Conservation (phyloP, 1,139 yeast species). For the Diutina sp. region DNA sequence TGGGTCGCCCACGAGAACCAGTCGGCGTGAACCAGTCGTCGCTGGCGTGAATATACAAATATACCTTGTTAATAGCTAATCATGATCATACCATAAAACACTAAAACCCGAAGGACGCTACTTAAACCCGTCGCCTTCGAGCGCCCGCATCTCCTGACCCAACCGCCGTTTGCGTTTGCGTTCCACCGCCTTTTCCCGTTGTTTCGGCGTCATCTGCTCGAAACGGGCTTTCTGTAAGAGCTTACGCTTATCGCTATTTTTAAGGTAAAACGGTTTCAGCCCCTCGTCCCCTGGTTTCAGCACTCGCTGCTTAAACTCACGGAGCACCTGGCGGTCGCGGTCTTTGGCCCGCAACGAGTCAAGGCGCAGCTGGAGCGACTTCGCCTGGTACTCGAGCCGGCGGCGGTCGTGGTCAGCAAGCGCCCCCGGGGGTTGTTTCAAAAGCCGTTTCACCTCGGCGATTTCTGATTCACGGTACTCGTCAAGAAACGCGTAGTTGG, state of each 20-base stretch:
- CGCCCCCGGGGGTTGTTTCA: conserved; percentile 41
- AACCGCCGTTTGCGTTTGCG: conserved; percentile 87
- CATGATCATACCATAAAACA: background rate
- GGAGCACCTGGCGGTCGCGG: conserved; percentile 51
- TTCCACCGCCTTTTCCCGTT: conserved; percentile 81
- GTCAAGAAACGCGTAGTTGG: conserved; percentile 74
- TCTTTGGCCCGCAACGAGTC: conserved; percentile 71
- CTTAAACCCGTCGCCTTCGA: conserved; percentile 34
- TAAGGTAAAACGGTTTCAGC: conserved; percentile 46
- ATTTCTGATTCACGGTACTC: conserved; percentile 72
- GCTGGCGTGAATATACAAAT: background rate
- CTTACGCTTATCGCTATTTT: conserved; percentile 72
- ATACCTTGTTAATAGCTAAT: conserved; percentile 1
- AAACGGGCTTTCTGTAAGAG: conserved; percentile 81
- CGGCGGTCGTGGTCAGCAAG: conserved; percentile 36
- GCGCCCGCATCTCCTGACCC: conserved; percentile 78
- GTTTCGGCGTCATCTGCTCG: conserved; percentile 70
- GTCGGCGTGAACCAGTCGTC: background rate
- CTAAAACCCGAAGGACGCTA: background rate
- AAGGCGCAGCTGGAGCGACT: conserved; percentile 59
- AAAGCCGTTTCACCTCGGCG: conserved; percentile 38
- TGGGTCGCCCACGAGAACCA: conserved; percentile 48
- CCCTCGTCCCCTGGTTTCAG: conserved; percentile 36
- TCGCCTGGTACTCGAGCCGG: conserved; percentile 39
- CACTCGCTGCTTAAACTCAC: conserved; percentile 38